These are phyloP conservation scores for Hippophae gyantsensis DNA, from an alignment of 306 rosid species.

Conservation along the genomic window DNA sequence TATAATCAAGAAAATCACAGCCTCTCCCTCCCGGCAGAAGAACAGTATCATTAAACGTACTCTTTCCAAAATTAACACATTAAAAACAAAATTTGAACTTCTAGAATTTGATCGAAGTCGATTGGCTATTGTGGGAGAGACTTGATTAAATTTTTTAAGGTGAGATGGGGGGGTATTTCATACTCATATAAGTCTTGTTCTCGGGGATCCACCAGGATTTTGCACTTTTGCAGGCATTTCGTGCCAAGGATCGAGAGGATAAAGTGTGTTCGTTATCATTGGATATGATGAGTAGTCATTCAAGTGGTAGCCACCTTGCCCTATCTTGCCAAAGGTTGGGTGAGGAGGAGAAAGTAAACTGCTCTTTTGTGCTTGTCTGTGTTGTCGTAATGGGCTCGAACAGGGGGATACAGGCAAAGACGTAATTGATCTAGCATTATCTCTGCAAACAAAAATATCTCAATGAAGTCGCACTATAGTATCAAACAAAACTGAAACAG, in stretches of 20 bases:
- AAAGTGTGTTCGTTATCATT: constrained; percentile 23
- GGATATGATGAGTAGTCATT: constrained; percentile 41
- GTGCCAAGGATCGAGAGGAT: constrained; percentile 46
- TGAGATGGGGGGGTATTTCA: constrained; percentile 31
- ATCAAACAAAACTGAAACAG: constrained; percentile 6
- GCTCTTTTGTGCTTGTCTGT: constrained; percentile 41
- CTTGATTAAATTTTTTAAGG: constrained; percentile 13
- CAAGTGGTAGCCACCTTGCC: constrained; percentile 41
- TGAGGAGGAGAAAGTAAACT: constrained; percentile 77
- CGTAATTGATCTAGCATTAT: constrained; percentile 51
- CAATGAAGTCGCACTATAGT: constrained; percentile 10
- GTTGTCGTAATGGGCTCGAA: constrained; percentile 82
- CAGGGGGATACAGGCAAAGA: constrained; percentile 90
- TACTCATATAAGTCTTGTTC: constrained; percentile 53
- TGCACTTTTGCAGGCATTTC: constrained; percentile 47
- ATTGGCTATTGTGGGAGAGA: constrained; percentile 23
- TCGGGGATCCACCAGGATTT: constrained; percentile 82
- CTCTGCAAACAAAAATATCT: constrained; percentile 40
- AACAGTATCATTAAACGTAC: too few species aligned
- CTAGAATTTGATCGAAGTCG: too few species aligned
- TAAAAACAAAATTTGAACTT: too few species aligned
- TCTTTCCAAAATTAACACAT: too few species aligned
- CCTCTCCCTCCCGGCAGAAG: too few species aligned
- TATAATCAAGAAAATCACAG: too few species aligned
- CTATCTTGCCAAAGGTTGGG: constrained; percentile 40